Evolutionary conservation across 345 rosid species (phyloP), one percentile per base, ranked within the genome.

Genomic region (Reutealis trisperma): DNA sequence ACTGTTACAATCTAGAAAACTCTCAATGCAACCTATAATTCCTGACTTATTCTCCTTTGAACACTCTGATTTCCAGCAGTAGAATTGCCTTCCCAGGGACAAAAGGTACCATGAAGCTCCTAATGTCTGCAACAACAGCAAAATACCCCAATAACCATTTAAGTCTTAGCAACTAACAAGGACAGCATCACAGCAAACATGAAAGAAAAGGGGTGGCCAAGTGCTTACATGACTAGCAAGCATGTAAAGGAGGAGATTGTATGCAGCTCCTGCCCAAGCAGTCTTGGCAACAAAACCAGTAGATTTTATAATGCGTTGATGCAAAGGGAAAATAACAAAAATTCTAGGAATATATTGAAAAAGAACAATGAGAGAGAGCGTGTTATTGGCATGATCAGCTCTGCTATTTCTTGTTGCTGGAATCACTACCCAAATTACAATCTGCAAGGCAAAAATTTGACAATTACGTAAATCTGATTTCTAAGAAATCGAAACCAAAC

Each of bases 71-170:
- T 83, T 86, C 97, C 98, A 95, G 81, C 99, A 95, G 15, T 83
- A 71, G 78, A 89, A 91, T 78, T 90, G 96, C 21, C 97, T 80
- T 37, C 93, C 88, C 18, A 93, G 69, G 5, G 98, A 91, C 77
- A 91, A 83, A 21, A 91, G 57, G 55, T 95, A 93, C 97, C 98
- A 93, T 73, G 90, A 73, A 76, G 98, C 94, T 79, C 98, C 99
- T 37, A 90, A 67, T 10, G 90, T 91, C 98, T 94, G 77, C 14
- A 74, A 5, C 73, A 78, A 73, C 10, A 71, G 58, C 21, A 32
- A 66, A n/a, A n/a, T n/a, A 70, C 44, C 63, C 24, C 21, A n/a
- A 55, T 30, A 60, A 62, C 45, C 68, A 27, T 57, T 14, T 27
- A 15, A 54, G 8, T 59, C 76, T 68, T n/a, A 30, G 24, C 22